phyloP scores from a whole-genome alignment of 2,329 filamentous ascomycete genomes.

The Fusarium chlamydosporum region DNA sequence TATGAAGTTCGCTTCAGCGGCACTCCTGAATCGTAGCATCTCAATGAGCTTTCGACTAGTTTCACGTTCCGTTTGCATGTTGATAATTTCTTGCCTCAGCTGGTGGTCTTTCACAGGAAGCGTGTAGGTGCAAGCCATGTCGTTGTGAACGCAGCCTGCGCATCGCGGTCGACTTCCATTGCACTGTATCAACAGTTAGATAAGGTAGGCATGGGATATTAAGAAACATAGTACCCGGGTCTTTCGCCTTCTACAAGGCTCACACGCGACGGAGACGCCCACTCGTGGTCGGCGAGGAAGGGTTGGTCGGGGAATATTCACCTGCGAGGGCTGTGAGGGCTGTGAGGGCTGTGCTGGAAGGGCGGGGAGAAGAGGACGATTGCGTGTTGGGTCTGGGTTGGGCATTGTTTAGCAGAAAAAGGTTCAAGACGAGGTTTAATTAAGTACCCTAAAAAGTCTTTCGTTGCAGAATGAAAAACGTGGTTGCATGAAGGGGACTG shows the following conservation, averaged over 20 bases:
- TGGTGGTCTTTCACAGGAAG: not conserved
- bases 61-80: not conserved
- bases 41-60: not conserved
- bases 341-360: not conserved
- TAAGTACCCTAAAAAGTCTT: not conserved
- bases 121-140: not conserved
- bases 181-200: constrained; percentile 4
- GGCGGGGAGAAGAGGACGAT: constrained; percentile 22
- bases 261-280: constrained; percentile 16
- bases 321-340: not conserved
- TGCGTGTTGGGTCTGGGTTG: not conserved
- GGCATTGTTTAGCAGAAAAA: not conserved
- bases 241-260: constrained; percentile 20
- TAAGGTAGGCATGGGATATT: fast-evolving
- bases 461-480: fast-evolving
- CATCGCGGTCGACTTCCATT: constrained; percentile 16
- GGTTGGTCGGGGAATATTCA: fast-evolving
- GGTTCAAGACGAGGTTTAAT: fast-evolving
- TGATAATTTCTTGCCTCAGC: not conserved
- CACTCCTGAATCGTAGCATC: not conserved
- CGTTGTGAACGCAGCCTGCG: not conserved
- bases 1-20: constrained; percentile 5
- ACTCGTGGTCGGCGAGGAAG: not conserved
- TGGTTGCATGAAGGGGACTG: too few relatives aligned
- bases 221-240: not conserved